phyloP scores from a whole-genome alignment of 208 protist species.

The Wallacemonas rigidus region DNA sequence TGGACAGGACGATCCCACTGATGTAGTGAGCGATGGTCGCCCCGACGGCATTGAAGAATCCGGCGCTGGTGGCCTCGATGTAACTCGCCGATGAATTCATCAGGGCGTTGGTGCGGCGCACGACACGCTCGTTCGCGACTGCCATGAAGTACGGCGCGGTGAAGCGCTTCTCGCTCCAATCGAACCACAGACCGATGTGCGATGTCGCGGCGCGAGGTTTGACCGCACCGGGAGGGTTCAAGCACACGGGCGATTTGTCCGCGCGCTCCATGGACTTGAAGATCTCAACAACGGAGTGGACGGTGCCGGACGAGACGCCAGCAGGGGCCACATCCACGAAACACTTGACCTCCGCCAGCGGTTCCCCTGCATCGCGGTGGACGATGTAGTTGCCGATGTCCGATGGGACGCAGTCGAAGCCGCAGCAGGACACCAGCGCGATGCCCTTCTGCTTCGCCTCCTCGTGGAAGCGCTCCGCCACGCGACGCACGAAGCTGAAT shows the following conservation, averaged over 20 bases:
- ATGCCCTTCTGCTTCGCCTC: conserved; percentile 60
- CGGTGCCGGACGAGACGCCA: conserved; percentile 69
- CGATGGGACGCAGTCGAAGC: conserved; percentile 86
- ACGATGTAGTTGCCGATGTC: conserved; percentile 88
- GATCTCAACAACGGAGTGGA: conserved; percentile 45
- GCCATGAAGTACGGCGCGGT: conserved; percentile 69
- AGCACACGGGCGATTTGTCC: conserved; percentile 45
- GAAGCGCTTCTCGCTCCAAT: conserved; percentile 38
- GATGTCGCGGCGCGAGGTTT: conserved; percentile 36
- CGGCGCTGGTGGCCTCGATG: conserved; percentile 50
- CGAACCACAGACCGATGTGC: conserved; percentile 61
- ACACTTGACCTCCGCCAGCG: conserved; percentile 44
- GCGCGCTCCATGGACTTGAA: conserved; percentile 25
- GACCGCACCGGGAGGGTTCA: conserved; percentile 38
- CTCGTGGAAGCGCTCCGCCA: conserved; percentile 71
- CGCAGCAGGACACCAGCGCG: conserved; percentile 78
- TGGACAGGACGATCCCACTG: conserved; percentile 23
- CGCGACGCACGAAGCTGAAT: conserved; percentile 69
- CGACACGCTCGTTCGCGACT: conserved; percentile 68
- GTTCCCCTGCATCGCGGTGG: conserved; percentile 43
- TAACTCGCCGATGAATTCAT: conserved; percentile 52
- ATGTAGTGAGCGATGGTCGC: conserved; percentile 31
- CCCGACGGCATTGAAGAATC: conserved; percentile 28
- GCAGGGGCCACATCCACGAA: conserved; percentile 40
- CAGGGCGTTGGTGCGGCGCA: conserved; percentile 85